Percentiles rank a stretch among this genome's conserved stretches.
These are phyloP conservation scores for Yamadazyma trypodendri DNA, from an alignment of 1,139 yeast species.

Conservation along the genomic window DNA sequence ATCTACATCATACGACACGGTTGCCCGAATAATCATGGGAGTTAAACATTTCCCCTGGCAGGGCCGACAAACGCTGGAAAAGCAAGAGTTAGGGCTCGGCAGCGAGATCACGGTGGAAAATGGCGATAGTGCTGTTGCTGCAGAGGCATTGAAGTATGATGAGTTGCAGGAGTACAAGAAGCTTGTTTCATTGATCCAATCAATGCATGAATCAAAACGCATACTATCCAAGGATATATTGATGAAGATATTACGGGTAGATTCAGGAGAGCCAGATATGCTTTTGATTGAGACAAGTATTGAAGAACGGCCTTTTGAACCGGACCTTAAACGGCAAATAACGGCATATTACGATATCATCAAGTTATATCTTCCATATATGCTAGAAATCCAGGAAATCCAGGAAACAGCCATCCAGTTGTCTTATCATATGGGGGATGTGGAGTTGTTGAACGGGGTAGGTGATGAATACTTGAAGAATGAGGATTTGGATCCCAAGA, in stretches of 20 bases:
- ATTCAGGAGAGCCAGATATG: neutral
- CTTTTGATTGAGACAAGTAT: slow-evolving; percentile 4
- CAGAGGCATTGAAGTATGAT: neutral
- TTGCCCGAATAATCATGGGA: neutral
- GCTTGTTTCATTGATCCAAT: slow-evolving; percentile 1
- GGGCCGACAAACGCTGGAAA: neutral
- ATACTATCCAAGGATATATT: slow-evolving; percentile 4
- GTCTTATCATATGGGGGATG: slow-evolving; percentile 13
- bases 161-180: slow-evolving; percentile 1
- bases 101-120: neutral
- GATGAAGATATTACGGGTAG: neutral
- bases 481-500: slow-evolving; percentile 19
- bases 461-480: slow-evolving; percentile 10
- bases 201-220: slow-evolving; percentile 1
- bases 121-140: neutral
- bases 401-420: slow-evolving; percentile 11
- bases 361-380: slow-evolving; percentile 5
- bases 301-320: neutral
- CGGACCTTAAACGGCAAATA: neutral
- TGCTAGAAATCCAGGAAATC: slow-evolving; percentile 7
- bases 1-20: slow-evolving; percentile 3
- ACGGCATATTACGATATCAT: slow-evolving; percentile 4
- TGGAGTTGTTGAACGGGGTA: slow-evolving; percentile 4
- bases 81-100: neutral
- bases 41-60: neutral